Evolutionary conservation across 2,329 filamentous ascomycete genomes (phyloP), one percentile per base, ranked within the genome.

Genomic region (Triangularia verruculosa): DNA sequence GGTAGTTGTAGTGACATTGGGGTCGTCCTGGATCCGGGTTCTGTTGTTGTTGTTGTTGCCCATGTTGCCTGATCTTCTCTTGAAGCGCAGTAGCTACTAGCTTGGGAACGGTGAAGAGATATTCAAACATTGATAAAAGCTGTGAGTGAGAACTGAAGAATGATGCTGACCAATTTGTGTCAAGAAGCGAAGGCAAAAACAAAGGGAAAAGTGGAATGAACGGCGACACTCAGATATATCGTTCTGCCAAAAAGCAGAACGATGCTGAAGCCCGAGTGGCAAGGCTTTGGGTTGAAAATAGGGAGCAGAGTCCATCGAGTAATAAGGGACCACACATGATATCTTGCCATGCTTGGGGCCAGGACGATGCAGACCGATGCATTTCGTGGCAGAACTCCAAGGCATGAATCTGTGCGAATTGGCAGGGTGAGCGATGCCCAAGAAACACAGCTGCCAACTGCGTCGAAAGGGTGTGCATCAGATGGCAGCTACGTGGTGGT

Each of bases 1-100:
- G 25, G 69, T 71, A 20, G 68, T 71, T 57, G 66, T 63, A 52
- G 66, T 67, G 25, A 61, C 64, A 57, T 60, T 63, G 51, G 52
- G 60, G 17, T 57, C 62, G 17, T 65, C 64, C 61, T 68, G 24
- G 59, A 51, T 39, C 22, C 20, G 54, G 53, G 57, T 61, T 47
- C 54, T 57, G 54, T 63, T 51, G 59, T 39, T 52, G 60, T 28
- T 39, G 51, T 28, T 52, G 55, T 11, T 57, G 52, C 67, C 66
- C 69, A 70, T 70, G 54, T 61, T 66, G 61, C 57, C 64, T 58
- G 59, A 65, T 61, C 51, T 63, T 66, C 60, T 61, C 57, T 61
- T 64, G 68, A 51, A 66, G 67, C 63, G 34, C 62, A 24, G 61
- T 63, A 54, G 66, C 62, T 58, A 66, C 61, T 28, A 59, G 61